Percentiles rank a stretch among this genome's conserved stretches.
phyloP scores from a whole-genome alignment of 805 yeast genomes.

The Pichia heedii region DNA sequence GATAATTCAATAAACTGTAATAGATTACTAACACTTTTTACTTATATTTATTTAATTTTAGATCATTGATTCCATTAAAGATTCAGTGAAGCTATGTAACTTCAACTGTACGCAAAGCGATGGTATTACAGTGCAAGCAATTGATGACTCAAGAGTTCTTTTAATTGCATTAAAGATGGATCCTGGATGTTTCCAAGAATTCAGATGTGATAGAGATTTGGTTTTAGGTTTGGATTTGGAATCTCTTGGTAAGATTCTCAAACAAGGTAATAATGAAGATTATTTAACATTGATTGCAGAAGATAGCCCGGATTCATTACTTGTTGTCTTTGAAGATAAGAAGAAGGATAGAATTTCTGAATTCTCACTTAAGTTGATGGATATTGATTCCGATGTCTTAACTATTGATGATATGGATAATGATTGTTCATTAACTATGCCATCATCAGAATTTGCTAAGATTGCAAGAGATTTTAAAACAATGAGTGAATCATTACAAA shows the following conservation, averaged over 20 bases:
- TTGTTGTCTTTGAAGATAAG: slow-evolving; percentile 83
- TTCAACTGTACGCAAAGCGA: slow-evolving; percentile 85
- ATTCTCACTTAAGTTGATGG: slow-evolving; percentile 87
- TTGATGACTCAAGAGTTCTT: slow-evolving; percentile 93
- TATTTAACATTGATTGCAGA: slow-evolving; percentile 83
- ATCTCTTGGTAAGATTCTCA: slow-evolving; percentile 79
- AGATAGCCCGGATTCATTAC: slow-evolving; percentile 58
- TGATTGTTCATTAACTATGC: slow-evolving; percentile 80
- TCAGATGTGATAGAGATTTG: slow-evolving; percentile 90
- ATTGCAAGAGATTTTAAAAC: slow-evolving; percentile 81
- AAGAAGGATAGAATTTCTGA: slow-evolving; percentile 87
- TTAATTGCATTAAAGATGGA: slow-evolving; percentile 84
- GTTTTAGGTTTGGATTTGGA: slow-evolving; percentile 87
- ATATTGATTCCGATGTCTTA: slow-evolving; percentile 89
- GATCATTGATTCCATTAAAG: slow-evolving; percentile 89
- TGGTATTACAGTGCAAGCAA: slow-evolving; percentile 95
- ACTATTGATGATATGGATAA: slow-evolving; percentile 91
- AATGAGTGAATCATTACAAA: slow-evolving; percentile 78
- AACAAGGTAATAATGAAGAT: slow-evolving; percentile 87
- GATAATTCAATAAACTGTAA: not conserved
- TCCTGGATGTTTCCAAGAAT: slow-evolving; percentile 78
- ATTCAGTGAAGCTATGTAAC: slow-evolving; percentile 90
- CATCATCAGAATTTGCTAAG: slow-evolving; percentile 80
- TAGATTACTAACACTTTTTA: not conserved
- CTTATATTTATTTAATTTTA: slow-evolving; percentile 10